These are phyloP conservation scores for Firmiana major DNA, from an alignment of 345 rosid genomes.

Conservation along the genomic window DNA sequence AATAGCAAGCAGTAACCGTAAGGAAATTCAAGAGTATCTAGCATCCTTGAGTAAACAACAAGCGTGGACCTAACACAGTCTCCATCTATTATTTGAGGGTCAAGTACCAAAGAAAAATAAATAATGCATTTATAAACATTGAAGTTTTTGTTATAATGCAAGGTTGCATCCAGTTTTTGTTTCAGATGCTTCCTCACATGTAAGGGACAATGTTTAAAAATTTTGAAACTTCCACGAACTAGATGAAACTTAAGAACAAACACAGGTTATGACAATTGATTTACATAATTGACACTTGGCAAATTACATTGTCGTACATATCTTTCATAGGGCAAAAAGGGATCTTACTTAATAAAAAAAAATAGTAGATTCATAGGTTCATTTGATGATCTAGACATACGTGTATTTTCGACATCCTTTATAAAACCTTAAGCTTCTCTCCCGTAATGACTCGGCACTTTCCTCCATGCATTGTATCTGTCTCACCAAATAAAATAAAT, in stretches of 20 bases:
- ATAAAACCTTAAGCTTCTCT: conserved; percentile 88
- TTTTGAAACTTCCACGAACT: neutral
- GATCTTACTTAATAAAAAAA: neutral
- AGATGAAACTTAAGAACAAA: neutral
- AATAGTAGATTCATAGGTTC: neutral
- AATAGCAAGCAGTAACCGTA: neutral
- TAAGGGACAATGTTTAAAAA: neutral
- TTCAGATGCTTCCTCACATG: neutral
- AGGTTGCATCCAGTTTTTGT: neutral
- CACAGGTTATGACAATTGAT: neutral
- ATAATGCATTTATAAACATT: neutral
- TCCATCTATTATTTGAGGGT: neutral
- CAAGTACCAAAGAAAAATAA: neutral
- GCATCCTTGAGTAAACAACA: neutral
- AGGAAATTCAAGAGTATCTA: neutral
- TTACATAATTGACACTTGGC: neutral
- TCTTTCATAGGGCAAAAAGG: neutral
- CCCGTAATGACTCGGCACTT: conserved; percentile 74
- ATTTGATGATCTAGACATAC: conserved; percentile 37
- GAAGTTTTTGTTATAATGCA: neutral
- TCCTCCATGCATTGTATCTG: conserved; percentile 95
- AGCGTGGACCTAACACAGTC: neutral
- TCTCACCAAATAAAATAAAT: conserved; percentile 25
- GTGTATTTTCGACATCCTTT: conserved; percentile 99
- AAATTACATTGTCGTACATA: neutral